Evolutionary conservation across 2,329 filamentous ascomycete genomes (phyloP).

Genomic region (Botrytis pseudocinerea): DNA sequence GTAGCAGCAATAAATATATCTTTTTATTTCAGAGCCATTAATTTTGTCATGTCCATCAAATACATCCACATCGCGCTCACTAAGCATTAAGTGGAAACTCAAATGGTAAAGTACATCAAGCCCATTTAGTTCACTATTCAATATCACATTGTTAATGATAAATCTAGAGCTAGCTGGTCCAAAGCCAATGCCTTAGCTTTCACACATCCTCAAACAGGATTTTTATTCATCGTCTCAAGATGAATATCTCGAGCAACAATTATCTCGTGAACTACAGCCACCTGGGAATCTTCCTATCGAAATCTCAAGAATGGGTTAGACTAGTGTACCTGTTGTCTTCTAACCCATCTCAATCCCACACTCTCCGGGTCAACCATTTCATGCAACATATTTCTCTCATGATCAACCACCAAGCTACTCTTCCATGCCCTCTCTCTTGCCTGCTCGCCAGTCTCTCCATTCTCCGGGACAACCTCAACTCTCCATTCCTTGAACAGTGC

Average conservation of each 20-base stretch:
- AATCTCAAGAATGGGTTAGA: neutral
- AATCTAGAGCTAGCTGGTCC: neutral
- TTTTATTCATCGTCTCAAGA: neutral
- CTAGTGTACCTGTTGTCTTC: neutral
- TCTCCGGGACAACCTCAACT: neutral
- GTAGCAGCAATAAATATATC: neutral
- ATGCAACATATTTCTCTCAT: conserved; percentile 17
- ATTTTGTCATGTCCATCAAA: neutral
- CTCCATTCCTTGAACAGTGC: neutral
- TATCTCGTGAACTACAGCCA: neutral
- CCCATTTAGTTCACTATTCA: neutral
- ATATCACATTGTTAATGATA: neutral
- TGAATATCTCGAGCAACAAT: neutral
- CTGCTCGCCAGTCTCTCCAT: neutral
- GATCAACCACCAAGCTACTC: conserved; percentile 5
- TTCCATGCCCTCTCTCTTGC: conserved; percentile 6
- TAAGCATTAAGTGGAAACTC: neutral
- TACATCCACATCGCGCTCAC: neutral
- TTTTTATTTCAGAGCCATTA: neutral
- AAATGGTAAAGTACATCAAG: neutral
- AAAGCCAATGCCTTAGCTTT: neutral
- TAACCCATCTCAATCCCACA: conserved; percentile 6
- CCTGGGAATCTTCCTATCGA: neutral
- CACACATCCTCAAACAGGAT: neutral
- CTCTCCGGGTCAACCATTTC: conserved; percentile 1